phyloP scores from a whole-genome alignment of 176 grass and related monocot species.

The Avena sativa region DNA sequence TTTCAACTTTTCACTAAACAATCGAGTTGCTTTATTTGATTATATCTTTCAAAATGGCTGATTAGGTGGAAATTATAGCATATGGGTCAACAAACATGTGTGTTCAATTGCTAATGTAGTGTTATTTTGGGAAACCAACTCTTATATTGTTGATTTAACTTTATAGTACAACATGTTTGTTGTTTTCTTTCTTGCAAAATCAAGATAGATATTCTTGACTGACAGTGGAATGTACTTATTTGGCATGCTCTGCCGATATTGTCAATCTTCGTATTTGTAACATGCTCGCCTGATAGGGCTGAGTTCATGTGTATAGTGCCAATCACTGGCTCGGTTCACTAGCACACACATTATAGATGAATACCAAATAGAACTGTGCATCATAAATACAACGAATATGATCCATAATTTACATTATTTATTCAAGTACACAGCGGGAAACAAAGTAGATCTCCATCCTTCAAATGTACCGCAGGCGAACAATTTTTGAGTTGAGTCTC shows the following conservation, averaged over 20 bases:
- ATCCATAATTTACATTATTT: no score
- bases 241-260: neutral
- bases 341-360: no score
- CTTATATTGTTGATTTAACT: neutral
- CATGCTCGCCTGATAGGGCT: no score
- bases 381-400: no score
- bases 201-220: neutral
- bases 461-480: no score
- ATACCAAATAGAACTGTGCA: no score
- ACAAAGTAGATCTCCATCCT: no score
- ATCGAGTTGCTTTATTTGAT: neutral
- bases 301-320: no score
- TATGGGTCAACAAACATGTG: neutral
- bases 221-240: neutral
- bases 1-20: neutral
- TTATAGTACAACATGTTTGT: neutral
- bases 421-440: no score
- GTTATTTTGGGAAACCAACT: neutral
- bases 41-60: neutral
- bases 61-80: neutral
- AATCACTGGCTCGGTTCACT: no score
- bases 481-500: no score
- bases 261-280: no score
- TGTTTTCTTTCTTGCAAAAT: neutral
- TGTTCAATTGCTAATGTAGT: neutral